phyloP scores from a whole-genome alignment of 768 basidiomycete species.

The Boletus fagicola region DNA sequence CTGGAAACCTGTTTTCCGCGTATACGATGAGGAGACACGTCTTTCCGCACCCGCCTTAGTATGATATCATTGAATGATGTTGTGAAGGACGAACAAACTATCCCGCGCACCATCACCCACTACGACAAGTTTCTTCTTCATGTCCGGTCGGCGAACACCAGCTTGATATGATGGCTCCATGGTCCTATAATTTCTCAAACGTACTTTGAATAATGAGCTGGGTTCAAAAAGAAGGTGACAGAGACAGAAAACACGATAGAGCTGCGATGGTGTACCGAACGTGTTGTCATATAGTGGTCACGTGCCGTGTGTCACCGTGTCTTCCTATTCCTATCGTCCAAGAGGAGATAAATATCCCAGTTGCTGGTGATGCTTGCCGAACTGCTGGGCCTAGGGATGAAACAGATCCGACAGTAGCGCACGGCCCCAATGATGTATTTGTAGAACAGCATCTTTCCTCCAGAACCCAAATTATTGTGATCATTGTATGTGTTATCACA shows the following conservation, averaged over 20 bases:
- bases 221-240: not conserved
- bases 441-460: not conserved
- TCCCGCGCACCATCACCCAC: slow-evolving; percentile 75
- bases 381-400: not conserved
- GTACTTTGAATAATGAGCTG: not conserved
- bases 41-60: slow-evolving; percentile 81
- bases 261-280: not conserved
- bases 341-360: not conserved
- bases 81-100: slow-evolving; percentile 26
- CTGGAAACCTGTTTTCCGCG: slow-evolving; percentile 93
- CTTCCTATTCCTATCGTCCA: not conserved
- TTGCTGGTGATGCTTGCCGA: not conserved
- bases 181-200: not conserved
- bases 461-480: not conserved
- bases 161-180: slow-evolving; percentile 31
- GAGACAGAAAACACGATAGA: slow-evolving; percentile 6
- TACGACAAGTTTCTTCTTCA: slow-evolving; percentile 86
- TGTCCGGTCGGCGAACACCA: slow-evolving; percentile 59
- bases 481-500: not conserved
- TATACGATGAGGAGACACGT: slow-evolving; percentile 96
- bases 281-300: slow-evolving; percentile 9
- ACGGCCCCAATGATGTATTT: not conserved
- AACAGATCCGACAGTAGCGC: not conserved
- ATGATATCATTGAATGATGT: slow-evolving; percentile 26
- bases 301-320: slow-evolving; percentile 8